These are phyloP conservation scores for Acidiella bohemica DNA, from an alignment of 495 filamentous ascomycete genomes.

Conservation along the genomic window DNA sequence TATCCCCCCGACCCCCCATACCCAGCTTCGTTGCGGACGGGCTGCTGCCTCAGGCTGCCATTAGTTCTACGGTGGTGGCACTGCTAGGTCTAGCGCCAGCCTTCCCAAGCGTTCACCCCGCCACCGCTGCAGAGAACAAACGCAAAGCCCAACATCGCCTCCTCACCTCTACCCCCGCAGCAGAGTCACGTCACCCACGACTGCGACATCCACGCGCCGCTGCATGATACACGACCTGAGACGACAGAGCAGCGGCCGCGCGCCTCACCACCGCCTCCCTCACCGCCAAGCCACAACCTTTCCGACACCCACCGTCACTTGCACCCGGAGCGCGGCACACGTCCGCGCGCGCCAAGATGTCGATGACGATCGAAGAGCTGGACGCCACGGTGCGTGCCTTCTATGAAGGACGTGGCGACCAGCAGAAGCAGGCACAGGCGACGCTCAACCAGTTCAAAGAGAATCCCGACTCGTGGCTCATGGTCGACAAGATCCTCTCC, in stretches of 20 bases:
- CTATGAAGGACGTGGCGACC: slow-evolving; percentile 85
- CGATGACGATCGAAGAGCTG: slow-evolving; percentile 73
- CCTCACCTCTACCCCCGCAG: no score
- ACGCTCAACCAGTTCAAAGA: slow-evolving; percentile 98
- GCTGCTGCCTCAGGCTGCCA: no score
- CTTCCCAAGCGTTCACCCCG: no score
- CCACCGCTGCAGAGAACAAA: no score
- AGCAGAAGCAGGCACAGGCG: slow-evolving; percentile 97
- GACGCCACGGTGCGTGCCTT: slow-evolving; percentile 92
- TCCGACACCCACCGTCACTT: not conserved
- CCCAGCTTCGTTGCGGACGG: no score
- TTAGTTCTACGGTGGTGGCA: no score
- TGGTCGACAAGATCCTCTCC: slow-evolving; percentile 90
- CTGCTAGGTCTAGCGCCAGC: no score
- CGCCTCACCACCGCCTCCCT: not conserved
- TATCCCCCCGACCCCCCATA: no score
- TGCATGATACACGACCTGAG: no score
- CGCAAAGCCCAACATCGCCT: no score
- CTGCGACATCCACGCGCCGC: no score
- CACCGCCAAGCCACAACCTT: slow-evolving; percentile 2
- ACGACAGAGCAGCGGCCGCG: not conserved
- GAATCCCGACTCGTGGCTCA: slow-evolving; percentile 91
- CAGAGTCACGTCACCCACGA: no score
- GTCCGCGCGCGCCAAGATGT: slow-evolving; percentile 34
- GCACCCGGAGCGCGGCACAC: not conserved